phyloP scores from a whole-genome alignment of 225 moss, liverwort and hornwort genomes.

The Bryoerythrophyllum caledonicum region DNA sequence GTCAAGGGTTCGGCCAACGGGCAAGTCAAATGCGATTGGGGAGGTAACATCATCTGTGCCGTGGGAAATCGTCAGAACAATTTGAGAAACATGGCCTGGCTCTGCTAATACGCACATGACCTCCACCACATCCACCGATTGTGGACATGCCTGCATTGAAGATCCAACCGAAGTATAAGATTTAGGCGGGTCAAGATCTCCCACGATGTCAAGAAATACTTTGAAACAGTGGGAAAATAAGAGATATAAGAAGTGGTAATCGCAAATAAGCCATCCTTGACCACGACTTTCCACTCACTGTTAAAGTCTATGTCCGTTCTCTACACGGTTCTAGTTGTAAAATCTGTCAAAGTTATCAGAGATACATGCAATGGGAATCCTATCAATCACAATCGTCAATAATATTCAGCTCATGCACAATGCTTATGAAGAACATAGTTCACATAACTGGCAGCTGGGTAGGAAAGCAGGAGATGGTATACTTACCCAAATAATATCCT shows the following conservation, averaged over 20 bases:
- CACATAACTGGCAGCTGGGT: conserved; percentile 1
- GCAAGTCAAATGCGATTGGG: conserved; percentile 78
- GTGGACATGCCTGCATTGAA: conserved; percentile 74
- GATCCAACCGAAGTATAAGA: conserved; percentile 19
- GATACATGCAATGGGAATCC: neutral
- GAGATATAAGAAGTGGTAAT: neutral
- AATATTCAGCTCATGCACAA: conserved; percentile 13
- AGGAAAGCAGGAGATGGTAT: neutral
- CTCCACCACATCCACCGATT: conserved; percentile 76
- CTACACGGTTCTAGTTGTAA: conserved; percentile 12
- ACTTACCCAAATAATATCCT: conserved; percentile 84
- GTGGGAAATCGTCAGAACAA: conserved; percentile 82
- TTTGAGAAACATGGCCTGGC: conserved; percentile 92
- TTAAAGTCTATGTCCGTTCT: conserved; percentile 12
- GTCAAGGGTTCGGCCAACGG: conserved; percentile 70
- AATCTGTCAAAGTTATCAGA: conserved; percentile 3
- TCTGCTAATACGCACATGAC: conserved; percentile 81
- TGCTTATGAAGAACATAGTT: conserved; percentile 2
- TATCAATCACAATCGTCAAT: neutral
- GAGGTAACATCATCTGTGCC: conserved; percentile 85
- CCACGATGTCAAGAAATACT: conserved; percentile 1
- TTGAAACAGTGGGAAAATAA: conserved; percentile 10
- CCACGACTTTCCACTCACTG: conserved; percentile 17
- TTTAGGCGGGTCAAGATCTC: neutral
- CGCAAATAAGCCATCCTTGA: neutral